Percentiles rank a stretch among this genome's conserved stretches.
Evolutionary conservation across 2,329 filamentous ascomycete species (phyloP).

Genomic region (Penicillium italicum): DNA sequence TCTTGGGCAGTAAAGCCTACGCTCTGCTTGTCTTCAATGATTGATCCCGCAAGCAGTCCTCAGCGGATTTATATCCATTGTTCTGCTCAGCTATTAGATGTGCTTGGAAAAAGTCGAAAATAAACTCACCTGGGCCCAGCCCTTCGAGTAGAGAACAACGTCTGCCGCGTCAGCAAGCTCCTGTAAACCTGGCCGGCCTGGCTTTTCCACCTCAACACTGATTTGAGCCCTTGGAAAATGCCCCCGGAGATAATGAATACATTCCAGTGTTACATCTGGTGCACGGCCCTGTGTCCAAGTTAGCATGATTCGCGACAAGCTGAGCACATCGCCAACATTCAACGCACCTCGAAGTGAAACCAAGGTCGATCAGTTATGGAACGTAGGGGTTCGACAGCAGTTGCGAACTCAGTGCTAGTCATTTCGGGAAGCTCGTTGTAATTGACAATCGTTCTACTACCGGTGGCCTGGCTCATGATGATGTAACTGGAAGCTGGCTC

Average conservation of each 20-base stretch:
- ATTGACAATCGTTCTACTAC: constrained; percentile 67
- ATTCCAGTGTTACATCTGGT: constrained; percentile 57
- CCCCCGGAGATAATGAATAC: constrained; percentile 55
- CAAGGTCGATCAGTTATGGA: constrained; percentile 40
- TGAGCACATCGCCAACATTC: neutral
- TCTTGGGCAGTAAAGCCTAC: constrained; percentile 37
- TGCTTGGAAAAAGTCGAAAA: too few species aligned
- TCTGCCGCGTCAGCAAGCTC: constrained; percentile 61
- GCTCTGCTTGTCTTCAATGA: constrained; percentile 40
- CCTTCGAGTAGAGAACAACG: constrained; percentile 69
- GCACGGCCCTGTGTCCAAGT: constrained; percentile 54
- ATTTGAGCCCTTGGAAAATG: constrained; percentile 48
- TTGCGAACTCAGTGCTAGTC: constrained; percentile 59
- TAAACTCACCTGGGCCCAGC: constrained; percentile 62
- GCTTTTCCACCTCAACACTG: constrained; percentile 72
- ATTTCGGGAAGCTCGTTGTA: constrained; percentile 67
- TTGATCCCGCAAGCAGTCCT: constrained; percentile 52
- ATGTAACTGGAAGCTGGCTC: constrained; percentile 68
- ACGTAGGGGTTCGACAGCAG: constrained; percentile 41
- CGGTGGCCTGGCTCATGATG: constrained; percentile 57
- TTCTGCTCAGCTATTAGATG: constrained; percentile 17
- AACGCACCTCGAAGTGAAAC: constrained; percentile 66
- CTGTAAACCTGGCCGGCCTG: constrained; percentile 56
- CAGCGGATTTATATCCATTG: constrained; percentile 45
- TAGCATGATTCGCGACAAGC: neutral